These are phyloP conservation scores for Sporothrix globosa DNA, from an alignment of 2,329 filamentous ascomycete genomes.

Conservation along the genomic window DNA sequence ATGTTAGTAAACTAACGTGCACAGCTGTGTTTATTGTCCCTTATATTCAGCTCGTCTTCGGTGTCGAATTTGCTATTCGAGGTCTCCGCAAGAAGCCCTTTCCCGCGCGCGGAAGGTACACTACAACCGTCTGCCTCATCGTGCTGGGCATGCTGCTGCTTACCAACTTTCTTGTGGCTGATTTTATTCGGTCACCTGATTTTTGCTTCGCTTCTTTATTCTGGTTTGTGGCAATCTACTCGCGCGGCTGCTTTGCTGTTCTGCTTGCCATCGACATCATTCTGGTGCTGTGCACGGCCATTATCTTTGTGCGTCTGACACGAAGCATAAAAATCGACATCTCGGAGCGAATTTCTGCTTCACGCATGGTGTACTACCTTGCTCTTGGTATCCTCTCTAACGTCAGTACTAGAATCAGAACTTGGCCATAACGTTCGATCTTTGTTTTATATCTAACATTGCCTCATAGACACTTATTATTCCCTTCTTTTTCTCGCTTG, in stretches of 20 bases:
- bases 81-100: constrained; percentile 61
- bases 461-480: constrained; percentile 57
- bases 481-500: constrained; percentile 65
- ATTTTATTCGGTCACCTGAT: constrained; percentile 58
- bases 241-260: constrained; percentile 59
- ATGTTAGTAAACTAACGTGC: background rate
- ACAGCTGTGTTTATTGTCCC: constrained; percentile 68
- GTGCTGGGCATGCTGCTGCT: constrained; percentile 56
- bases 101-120: constrained; percentile 62
- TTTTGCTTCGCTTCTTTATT: constrained; percentile 69
- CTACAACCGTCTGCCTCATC: constrained; percentile 59
- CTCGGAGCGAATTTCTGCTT: constrained; percentile 65
- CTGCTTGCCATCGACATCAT: constrained; percentile 55
- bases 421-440: background rate
- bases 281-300: constrained; percentile 54
- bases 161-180: constrained; percentile 61
- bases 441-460: background rate
- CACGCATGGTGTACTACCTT: constrained; percentile 71
- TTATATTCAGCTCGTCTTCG: constrained; percentile 67
- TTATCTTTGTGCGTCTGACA: constrained; percentile 62
- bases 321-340: constrained; percentile 58
- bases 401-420: constrained; percentile 49
- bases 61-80: constrained; percentile 62
- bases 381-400: constrained; percentile 59
- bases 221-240: constrained; percentile 67